These are phyloP conservation scores for Pseudogymnoascus sp. DNA, from an alignment of 2,329 filamentous ascomycete species.

Conservation along the genomic window DNA sequence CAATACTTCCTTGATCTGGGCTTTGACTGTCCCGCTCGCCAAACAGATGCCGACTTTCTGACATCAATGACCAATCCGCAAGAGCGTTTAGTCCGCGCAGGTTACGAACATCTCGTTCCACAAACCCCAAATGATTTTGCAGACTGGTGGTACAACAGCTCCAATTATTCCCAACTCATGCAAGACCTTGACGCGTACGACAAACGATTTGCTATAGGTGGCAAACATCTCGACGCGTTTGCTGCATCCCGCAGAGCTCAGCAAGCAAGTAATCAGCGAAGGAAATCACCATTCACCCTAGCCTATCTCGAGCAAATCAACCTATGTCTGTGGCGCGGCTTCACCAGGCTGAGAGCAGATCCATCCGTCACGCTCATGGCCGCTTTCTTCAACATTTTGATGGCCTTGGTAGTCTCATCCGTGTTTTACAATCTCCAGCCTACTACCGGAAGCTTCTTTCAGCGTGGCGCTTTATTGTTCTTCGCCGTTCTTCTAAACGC, in stretches of 20 bases:
- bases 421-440: constrained; percentile 54
- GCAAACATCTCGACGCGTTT: constrained; percentile 48
- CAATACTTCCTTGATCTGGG: constrained; percentile 60
- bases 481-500: constrained; percentile 59
- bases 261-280: constrained; percentile 36
- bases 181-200: constrained; percentile 44
- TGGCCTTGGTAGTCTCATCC: constrained; percentile 54
- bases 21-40: constrained; percentile 56
- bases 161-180: constrained; percentile 37
- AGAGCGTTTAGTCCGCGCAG: constrained; percentile 46
- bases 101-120: constrained; percentile 53
- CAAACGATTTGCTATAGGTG: constrained; percentile 46
- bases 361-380: constrained; percentile 9
- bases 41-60: constrained; percentile 62
- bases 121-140: constrained; percentile 62
- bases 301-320: constrained; percentile 37
- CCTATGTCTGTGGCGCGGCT: constrained; percentile 45
- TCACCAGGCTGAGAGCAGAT: constrained; percentile 65
- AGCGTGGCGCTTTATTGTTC: constrained; percentile 55
- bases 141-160: constrained; percentile 35
- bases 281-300: constrained; percentile 68
- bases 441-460: constrained; percentile 50
- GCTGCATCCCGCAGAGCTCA: constrained; percentile 31
- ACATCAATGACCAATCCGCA: constrained; percentile 58
- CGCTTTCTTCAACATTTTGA: constrained; percentile 28